These are phyloP conservation scores for Sphaerobolus stellatus DNA, from an alignment of 1,284 basidiomycete species.

Conservation along the genomic window DNA sequence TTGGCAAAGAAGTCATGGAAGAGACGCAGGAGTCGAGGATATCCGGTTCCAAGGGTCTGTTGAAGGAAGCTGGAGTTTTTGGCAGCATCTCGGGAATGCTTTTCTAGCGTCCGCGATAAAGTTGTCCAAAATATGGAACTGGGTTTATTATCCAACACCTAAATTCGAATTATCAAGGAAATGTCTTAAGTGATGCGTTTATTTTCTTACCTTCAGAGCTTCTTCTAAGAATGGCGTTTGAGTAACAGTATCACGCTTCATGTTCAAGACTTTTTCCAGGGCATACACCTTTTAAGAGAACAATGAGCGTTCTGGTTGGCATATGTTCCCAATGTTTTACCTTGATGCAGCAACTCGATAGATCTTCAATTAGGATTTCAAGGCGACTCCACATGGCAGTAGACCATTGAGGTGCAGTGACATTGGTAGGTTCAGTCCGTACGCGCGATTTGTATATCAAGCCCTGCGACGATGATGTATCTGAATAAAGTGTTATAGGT, in stretches of 20 bases:
- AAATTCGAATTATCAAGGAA: conserved; percentile 1
- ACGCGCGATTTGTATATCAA: conserved; percentile 74
- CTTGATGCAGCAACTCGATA: conserved; percentile 90
- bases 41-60: conserved; percentile 81
- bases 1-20: conserved; percentile 97
- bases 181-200: not conserved
- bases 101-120: conserved; percentile 76
- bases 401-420: conserved; percentile 80
- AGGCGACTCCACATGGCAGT: conserved; percentile 81
- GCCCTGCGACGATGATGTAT: conserved; percentile 41
- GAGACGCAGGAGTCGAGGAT: conserved; percentile 81
- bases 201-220: conserved; percentile 72
- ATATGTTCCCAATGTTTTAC: conserved; percentile 35
- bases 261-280: conserved; percentile 86
- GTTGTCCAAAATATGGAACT: conserved; percentile 90
- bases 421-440: conserved; percentile 80
- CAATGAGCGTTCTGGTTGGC: not conserved
- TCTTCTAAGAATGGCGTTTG: conserved; percentile 86
- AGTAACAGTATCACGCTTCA: conserved; percentile 81
- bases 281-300: conserved; percentile 71
- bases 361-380: conserved; percentile 82
- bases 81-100: conserved; percentile 71
- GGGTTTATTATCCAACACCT: conserved; percentile 87
- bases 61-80: conserved; percentile 82
- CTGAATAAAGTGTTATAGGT: conserved; percentile 29